phyloP scores from a whole-genome alignment of 2,329 filamentous ascomycete species.

The Pseudocercospora cruenta region DNA sequence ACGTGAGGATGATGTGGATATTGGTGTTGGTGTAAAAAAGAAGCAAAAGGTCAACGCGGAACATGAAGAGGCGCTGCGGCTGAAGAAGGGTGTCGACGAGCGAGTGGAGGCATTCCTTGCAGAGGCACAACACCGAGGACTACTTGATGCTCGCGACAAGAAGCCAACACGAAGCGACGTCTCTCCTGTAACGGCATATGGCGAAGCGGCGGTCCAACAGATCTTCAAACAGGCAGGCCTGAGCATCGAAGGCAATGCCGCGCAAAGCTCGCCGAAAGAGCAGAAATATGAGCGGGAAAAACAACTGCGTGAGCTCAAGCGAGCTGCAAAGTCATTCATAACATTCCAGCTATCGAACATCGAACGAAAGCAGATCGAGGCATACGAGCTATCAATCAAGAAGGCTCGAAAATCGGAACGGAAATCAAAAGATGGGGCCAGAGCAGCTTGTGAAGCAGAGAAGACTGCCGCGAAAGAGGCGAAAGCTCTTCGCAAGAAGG shows the following conservation, averaged over 20 bases:
- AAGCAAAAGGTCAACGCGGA: conserved; percentile 22
- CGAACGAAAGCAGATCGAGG: conserved; percentile 17
- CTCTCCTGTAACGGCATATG: conserved; percentile 11
- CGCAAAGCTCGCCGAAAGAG: conserved; percentile 5
- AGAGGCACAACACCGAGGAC: conserved; percentile 13
- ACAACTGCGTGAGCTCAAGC: conserved; percentile 24
- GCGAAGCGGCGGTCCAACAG: conserved; percentile 9
- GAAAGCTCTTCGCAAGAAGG: conserved; percentile 23
- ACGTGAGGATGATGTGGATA: conserved; percentile 12
- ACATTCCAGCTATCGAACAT: conserved; percentile 17
- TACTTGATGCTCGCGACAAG: conserved; percentile 6
- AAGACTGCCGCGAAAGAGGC: conserved; percentile 23
- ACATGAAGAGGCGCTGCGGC: conserved; percentile 2
- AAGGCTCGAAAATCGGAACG: conserved; percentile 9
- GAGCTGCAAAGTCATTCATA: conserved; percentile 22
- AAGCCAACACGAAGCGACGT: conserved; percentile 20
- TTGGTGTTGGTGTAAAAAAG: conserved; percentile 18
- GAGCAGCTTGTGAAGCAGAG: conserved; percentile 15
- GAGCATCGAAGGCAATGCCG: neutral
- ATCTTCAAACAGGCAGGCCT: conserved; percentile 18
- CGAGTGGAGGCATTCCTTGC: conserved; percentile 11
- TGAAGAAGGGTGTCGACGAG: conserved; percentile 12
- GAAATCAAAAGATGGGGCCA: conserved; percentile 10
- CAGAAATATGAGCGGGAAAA: conserved; percentile 25
- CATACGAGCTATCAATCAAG: conserved; percentile 3